These are phyloP conservation scores for Pythium monospermum DNA, from an alignment of 352 stramenopile genomes.

Conservation along the genomic window DNA sequence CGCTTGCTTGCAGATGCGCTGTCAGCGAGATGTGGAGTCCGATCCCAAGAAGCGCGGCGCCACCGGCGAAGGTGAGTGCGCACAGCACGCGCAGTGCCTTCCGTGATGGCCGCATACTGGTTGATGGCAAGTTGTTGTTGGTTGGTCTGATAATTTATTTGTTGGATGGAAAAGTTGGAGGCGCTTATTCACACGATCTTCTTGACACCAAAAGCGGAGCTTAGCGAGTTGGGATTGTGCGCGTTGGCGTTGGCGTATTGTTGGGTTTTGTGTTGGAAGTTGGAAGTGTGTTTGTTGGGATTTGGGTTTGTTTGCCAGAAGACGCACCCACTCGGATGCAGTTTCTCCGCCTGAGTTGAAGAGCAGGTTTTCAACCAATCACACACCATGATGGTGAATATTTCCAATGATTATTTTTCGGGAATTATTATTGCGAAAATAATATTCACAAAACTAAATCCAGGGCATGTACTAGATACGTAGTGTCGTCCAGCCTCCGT, in stretches of 20 bases:
- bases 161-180: background rate
- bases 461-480: no score
- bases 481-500: no score
- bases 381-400: no score
- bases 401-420: no score
- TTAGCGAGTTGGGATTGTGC: background rate
- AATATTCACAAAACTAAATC: no score
- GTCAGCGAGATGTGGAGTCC: conserved; percentile 47
- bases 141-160: background rate
- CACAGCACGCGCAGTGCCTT: conserved; percentile 57
- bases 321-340: no score
- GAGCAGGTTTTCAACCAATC: background rate
- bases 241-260: background rate
- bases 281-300: background rate
- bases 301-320: no score
- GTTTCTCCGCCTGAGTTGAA: background rate
- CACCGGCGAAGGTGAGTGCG: conserved; percentile 46
- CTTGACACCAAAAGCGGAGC: no score
- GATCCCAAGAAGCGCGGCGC: conserved; percentile 43
- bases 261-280: background rate
- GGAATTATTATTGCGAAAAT: no score
- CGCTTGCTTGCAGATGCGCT: conserved; percentile 45
- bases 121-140: background rate
- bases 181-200: no score
- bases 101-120: conserved; percentile 53